A percentile compares a stretch with the other conserved stretches of the same genome.
Evolutionary conservation across 768 basidiomycete genomes (phyloP).

Genomic region (Lentinus tigrinus): DNA sequence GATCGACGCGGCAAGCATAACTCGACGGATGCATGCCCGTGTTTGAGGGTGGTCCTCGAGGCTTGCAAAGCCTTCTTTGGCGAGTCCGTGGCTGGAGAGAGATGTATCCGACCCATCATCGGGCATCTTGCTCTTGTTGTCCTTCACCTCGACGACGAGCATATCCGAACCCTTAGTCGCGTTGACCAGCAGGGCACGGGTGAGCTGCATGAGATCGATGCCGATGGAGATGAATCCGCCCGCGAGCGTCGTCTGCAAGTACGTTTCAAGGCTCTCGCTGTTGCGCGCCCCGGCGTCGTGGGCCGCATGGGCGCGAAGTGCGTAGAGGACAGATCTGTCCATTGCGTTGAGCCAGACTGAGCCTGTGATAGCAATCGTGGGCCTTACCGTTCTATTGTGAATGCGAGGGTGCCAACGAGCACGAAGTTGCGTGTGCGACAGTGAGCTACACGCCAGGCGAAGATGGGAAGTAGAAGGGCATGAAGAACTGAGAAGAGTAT

Average conservation of each 20-base stretch:
- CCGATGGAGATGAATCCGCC: conserved; percentile 15
- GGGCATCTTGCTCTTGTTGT: background rate
- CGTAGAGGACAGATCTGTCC: conserved; percentile 21
- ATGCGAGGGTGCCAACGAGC: conserved; percentile 32
- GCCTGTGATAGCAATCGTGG: background rate
- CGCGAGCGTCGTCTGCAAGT: conserved; percentile 20
- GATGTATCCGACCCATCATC: background rate
- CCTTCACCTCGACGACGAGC: background rate
- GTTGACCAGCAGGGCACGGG: conserved; percentile 11
- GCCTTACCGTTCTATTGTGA: conserved; percentile 39
- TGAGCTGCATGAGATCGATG: conserved; percentile 9
- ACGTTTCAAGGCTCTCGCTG: conserved; percentile 15
- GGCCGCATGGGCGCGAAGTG: conserved; percentile 22
- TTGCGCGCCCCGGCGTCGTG: conserved; percentile 12
- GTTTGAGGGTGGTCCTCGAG: conserved; percentile 3
- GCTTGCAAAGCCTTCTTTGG: background rate
- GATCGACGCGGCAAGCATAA: background rate
- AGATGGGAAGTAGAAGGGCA: conserved; percentile 35
- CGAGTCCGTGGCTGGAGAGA: background rate
- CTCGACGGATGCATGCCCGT: background rate
- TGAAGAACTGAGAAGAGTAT: conserved; percentile 42
- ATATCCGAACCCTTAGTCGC: background rate
- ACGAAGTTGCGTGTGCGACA: conserved; percentile 36
- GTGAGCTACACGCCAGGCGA: conserved; percentile 33
- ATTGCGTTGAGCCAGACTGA: background rate